These are phyloP conservation scores for Podospora tetraspora DNA, from an alignment of 495 filamentous ascomycete species.

Conservation along the genomic window DNA sequence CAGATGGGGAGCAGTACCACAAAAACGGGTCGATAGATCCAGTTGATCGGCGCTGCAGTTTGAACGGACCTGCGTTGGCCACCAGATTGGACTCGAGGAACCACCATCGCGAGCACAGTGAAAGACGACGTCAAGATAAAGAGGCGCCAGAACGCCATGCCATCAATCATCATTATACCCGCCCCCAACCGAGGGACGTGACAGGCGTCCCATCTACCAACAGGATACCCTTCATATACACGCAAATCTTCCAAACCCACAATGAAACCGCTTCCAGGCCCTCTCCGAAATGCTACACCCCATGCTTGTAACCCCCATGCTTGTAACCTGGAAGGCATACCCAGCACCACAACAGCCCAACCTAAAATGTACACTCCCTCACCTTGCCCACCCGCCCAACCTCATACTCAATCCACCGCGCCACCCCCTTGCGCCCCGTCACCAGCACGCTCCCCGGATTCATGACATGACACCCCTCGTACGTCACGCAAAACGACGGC, in stretches of 20 bases:
- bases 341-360: no score
- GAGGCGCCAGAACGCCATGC: not conserved
- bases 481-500: constrained; percentile 76
- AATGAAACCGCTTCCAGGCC: not conserved
- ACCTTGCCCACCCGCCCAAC: constrained; percentile 46
- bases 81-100: not conserved
- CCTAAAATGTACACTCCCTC: constrained; percentile 42
- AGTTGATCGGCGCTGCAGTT: no score
- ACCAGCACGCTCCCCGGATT: constrained; percentile 79
- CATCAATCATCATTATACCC: not conserved
- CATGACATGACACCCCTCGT: constrained; percentile 93
- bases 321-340: no score
- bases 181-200: not conserved
- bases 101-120: not conserved
- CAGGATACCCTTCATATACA: not conserved
- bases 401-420: constrained; percentile 84
- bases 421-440: constrained; percentile 54
- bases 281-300: not conserved
- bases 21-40: no score
- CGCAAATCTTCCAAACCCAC: not conserved
- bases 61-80: not conserved
- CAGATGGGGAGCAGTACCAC: no score
- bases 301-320: no score
- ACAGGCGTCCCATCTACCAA: not conserved
- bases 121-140: not conserved